Base-by-base conservation (phyloP, 202 grass and related monocot species). In the Alloteropsis angusta region DNA sequence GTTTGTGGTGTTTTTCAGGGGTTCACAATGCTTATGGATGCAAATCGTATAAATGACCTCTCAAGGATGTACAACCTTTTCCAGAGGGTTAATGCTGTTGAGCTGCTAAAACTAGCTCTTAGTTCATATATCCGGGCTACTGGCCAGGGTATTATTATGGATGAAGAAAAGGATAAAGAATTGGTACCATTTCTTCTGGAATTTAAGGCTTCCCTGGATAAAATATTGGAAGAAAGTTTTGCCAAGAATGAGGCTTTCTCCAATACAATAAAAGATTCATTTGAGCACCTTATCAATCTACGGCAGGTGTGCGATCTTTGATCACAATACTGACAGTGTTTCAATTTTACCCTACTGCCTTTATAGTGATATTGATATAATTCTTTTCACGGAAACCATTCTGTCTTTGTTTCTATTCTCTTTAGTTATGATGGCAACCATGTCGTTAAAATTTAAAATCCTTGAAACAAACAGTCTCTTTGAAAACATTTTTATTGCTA, bases 161-260 rank as follows among this genome's bases (percentile, higher is more conserved):
- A 99, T 89, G 96, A 99, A 89, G 96, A 99, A 72, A 99, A 99
- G 67, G 92, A 99, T 71, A 96, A 80, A 87, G 96, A 99, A 67
- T 65, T 99, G 64, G 96, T 99, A 74, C 86, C 96, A 6, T 99
- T 90, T 85, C 82, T 99, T 50, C 79, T 99, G 37, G 96, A 99
- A 3, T 99, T 99, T 76, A 99, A 99, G 86, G 62, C 84, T 75
- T 99, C 92, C 52, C 96, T 99, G 25, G 92, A 99, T 71, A 99
- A 80, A 75, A 99, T 99, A 82, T 91, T 76, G 88, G 96, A 99
- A 85, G 92, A 96, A 83, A 99, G 96, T 84, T 96, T 99, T 64
- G 85, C 76, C 34, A 96, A 93, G 85, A 99, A 99, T 58, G 96
- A 99, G 44, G 76, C 88, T 54, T 99, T 99, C 72, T 93, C 92